phyloP scores from a whole-genome alignment of 352 stramenopile genomes.

The Phytophthora uliginosa region DNA sequence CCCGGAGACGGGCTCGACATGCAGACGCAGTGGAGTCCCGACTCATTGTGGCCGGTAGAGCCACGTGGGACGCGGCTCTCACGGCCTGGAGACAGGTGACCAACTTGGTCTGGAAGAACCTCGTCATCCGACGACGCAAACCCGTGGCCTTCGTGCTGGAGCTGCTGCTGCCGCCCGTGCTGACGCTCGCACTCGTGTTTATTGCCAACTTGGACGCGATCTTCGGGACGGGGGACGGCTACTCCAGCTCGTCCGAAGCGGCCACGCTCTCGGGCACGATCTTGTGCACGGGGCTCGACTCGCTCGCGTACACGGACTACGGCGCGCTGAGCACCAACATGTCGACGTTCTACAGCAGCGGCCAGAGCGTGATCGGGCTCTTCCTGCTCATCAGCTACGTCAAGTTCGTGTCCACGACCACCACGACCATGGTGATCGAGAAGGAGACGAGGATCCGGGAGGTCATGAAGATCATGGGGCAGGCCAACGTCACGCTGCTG shows the following conservation, averaged over 20 bases:
- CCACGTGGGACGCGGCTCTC: conserved; percentile 41
- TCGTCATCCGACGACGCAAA: conserved; percentile 56
- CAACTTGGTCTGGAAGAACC: conserved; percentile 83
- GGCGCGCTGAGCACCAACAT: conserved; percentile 53
- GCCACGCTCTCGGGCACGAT: conserved; percentile 30
- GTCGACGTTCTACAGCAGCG: conserved; percentile 71
- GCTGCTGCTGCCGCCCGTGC: conserved; percentile 59
- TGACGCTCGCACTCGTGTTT: conserved; percentile 63
- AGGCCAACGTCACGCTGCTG: conserved; percentile 71
- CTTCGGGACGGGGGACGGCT: conserved; percentile 37
- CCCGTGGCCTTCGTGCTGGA: conserved; percentile 72
- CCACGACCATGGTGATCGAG: conserved; percentile 79
- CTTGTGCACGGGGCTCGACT: conserved; percentile 48
- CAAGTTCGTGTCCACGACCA: conserved; percentile 76
- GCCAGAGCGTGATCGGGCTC: conserved; percentile 70
- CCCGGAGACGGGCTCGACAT: not conserved
- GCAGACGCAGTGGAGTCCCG: conserved; percentile 38
- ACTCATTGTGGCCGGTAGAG: conserved; percentile 29
- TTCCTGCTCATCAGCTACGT: conserved; percentile 71
- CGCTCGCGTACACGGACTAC: conserved; percentile 37
- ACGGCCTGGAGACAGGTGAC: conserved; percentile 58
- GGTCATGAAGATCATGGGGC: conserved; percentile 89
- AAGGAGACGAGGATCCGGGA: conserved; percentile 85
- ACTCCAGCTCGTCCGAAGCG: conserved; percentile 25
- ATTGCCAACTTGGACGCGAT: conserved; percentile 71